Evolutionary conservation across 306 rosid genomes (phyloP), one percentile per base, ranked within the genome.

Genomic region (Medicago ruthenica): DNA sequence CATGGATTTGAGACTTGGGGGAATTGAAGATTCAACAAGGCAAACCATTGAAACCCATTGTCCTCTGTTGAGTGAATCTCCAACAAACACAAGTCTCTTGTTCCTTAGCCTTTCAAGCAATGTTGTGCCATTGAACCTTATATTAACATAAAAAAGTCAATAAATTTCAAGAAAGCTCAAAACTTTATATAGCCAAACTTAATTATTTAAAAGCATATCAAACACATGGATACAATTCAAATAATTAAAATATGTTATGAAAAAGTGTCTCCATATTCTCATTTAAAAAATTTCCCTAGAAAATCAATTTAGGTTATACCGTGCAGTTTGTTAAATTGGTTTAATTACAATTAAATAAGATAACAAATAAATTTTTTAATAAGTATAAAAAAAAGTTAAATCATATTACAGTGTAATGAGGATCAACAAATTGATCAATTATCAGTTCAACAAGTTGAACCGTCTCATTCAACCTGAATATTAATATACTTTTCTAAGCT

Each of bases 1-100:
- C 89, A 95, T 85, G 84, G 93, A 79, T 76, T 89, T 90, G 79
- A 83, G 83, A 6, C 58, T 16, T 17, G 84, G 41, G 9, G 87
- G 79, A 22, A 90, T 9, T 5, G 53, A 72, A 24, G 92, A 85
- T 36, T 89, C 90, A 6, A 90, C 72, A 42, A 94, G 88, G 73
- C 98, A 94, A 48, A 92, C 89, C 96, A 95, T 88, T 8, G 98
- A 95, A 78, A 90, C 89, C 98, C 98, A 95, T 84, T 92, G 97
- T 42, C 96, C 96, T 79, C 96, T 84, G 67, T 94, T 91, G 66
- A 94, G 84, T 14, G 98, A 94, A 80, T 94, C 98, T 27, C 98
- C 97, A 20, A 90, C 97, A 80, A 87, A 94, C 66, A 90, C 79
- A 70, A 94, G 88, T 83, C 97, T 87, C 86, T 88, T 91, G 86